A percentile compares a stretch with the other conserved stretches of the same genome.
Conservation (phyloP, 208 protist species). For the Leishmania tarentolae region DNA sequence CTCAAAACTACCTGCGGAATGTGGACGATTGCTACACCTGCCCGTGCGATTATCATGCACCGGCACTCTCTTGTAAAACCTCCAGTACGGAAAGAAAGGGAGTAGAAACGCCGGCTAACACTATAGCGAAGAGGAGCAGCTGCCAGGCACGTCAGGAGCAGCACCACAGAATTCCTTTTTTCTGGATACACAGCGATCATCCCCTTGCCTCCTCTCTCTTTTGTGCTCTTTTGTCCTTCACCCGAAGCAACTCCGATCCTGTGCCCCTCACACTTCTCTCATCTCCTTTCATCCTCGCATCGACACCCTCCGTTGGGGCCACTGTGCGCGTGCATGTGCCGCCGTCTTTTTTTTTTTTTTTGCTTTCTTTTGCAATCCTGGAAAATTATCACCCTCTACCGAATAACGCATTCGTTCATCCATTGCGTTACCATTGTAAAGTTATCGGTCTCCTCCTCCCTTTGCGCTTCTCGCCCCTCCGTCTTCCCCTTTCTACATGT, state of each 20-base stretch:
- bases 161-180: background rate
- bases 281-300: background rate
- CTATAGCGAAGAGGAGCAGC: background rate
- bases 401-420: background rate
- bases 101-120: background rate
- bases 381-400: background rate
- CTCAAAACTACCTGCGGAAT: background rate
- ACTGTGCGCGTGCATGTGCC: too few species aligned
- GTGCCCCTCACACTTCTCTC: background rate
- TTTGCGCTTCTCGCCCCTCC: background rate
- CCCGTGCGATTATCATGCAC: background rate
- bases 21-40: background rate
- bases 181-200: background rate
- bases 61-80: background rate
- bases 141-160: background rate
- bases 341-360: too few species aligned
- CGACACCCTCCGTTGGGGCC: too few species aligned
- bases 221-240: background rate
- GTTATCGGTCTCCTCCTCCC: background rate
- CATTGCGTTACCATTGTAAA: background rate
- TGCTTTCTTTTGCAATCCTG: background rate
- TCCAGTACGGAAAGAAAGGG: background rate
- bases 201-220: background rate
- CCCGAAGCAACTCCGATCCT: background rate
- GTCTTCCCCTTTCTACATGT: conserved; percentile 7